Conservation (phyloP, 2,329 filamentous ascomycete genomes). For the Parastagonospora nodorum region DNA sequence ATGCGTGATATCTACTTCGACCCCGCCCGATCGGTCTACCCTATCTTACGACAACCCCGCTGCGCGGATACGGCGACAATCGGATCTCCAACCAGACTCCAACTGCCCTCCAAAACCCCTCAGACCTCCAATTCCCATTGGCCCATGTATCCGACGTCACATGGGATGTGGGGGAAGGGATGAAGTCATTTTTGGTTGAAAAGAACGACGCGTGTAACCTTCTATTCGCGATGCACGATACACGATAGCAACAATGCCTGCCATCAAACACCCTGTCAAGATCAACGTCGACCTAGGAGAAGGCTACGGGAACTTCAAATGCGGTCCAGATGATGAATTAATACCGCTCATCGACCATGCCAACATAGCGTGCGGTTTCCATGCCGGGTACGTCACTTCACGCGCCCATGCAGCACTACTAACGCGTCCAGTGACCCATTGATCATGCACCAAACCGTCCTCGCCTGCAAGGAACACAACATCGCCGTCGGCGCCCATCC, state of each 20-base stretch:
- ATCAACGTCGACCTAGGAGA: conserved; percentile 62
- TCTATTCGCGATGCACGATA: neutral
- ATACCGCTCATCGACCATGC: conserved; percentile 66
- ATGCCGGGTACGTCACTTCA: conserved; percentile 46
- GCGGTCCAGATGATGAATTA: conserved; percentile 64
- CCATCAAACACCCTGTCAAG: conserved; percentile 58
- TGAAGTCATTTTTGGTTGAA: conserved; percentile 4
- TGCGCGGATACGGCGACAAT: neutral
- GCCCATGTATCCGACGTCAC: conserved; percentile 19
- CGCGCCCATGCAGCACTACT: conserved; percentile 3
- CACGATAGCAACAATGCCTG: conserved; percentile 46
- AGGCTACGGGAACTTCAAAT: conserved; percentile 57
- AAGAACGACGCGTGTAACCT: too few relatives aligned
- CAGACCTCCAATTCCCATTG: conserved; percentile 9
- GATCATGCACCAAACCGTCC: conserved; percentile 67
- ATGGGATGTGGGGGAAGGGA: conserved; percentile 10
- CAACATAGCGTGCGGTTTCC: conserved; percentile 66
- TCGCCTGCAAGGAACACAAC: conserved; percentile 61
- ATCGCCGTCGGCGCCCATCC: conserved; percentile 67
- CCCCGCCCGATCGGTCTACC: conserved; percentile 1
- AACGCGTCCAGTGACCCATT: conserved; percentile 55
- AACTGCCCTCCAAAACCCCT: too few relatives aligned
- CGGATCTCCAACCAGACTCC: too few relatives aligned
- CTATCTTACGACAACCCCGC: conserved; percentile 6
- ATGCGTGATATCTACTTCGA: too few relatives aligned